Percentiles rank a stretch among this genome's conserved stretches.
phyloP scores from a whole-genome alignment of 306 rosid species.

The Luffa acutangula region DNA sequence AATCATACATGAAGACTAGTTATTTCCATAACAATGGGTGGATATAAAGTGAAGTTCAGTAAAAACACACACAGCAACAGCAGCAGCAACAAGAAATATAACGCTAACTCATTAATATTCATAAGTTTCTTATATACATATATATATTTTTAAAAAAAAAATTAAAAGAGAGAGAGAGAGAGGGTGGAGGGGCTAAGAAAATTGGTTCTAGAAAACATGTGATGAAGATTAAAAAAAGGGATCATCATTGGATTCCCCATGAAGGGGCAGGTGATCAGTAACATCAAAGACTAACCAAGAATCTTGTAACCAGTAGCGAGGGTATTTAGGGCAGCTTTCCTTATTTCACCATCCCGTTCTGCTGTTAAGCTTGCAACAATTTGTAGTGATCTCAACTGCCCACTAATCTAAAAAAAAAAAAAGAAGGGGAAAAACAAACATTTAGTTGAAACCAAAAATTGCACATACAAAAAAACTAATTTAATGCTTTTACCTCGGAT shows the following conservation, averaged over 20 bases:
- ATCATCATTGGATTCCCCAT: not conserved
- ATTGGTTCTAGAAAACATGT: not conserved
- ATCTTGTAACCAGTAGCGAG: slow-evolving; percentile 96
- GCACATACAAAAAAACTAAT: not conserved
- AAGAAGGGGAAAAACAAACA: not conserved
- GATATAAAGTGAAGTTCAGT: not conserved
- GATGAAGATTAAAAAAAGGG: not conserved
- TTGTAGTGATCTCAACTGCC: slow-evolving; percentile 89
- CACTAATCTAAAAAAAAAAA: slow-evolving; percentile 54
- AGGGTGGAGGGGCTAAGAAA: not conserved
- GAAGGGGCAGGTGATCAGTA: not conserved
- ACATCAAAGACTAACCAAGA: slow-evolving; percentile 57
- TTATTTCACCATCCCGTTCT: slow-evolving; percentile 88
- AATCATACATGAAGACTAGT: not conserved
- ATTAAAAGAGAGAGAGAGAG: no score
- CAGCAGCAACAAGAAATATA: not conserved
- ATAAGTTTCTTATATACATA: no score
- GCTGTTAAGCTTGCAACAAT: slow-evolving; percentile 92
- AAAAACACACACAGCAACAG: not conserved
- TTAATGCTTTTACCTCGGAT: slow-evolving; percentile 50
- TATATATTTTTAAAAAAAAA: no score
- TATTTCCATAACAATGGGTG: not conserved
- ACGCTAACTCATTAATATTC: no score
- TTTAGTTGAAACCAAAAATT: not conserved
- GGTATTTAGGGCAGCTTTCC: slow-evolving; percentile 95